Evolutionary conservation across 2,329 filamentous ascomycete species (phyloP), one percentile per base, ranked within the genome.

Genomic region (Fusarium anthophilum): DNA sequence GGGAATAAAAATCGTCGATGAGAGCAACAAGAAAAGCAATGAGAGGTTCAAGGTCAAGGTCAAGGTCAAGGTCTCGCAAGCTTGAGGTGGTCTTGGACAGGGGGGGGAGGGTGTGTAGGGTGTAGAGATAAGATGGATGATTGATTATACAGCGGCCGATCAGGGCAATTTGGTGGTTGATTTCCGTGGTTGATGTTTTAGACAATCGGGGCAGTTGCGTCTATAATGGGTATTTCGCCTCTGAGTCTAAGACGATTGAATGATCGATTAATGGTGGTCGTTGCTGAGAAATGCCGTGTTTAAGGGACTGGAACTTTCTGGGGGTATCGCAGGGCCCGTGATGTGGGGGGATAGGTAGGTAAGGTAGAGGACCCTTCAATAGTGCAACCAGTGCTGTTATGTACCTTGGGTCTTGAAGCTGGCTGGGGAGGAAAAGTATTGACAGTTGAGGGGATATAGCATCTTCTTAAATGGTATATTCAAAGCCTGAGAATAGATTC

Each of bases 241-340:
- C 30, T 38, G 38, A n/a, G 24, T 55, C 50, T 43, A 44, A 39
- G 47, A 53, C 30, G 47, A 41, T 51, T 38, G 50, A 35, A 35
- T 35, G 32, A 61, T 38, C 26, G 56, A 58, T 51, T 30, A 48
- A 61, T 63, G 51, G 37, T 58, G 51, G 37, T 38, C 47, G 63
- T 68, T 72, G 63, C 32, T 59, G 69, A 69, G 53, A 72, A 72
- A 72, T 69, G 67, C 28, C 57, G 51, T 56, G 37, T 63, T 44
- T 35, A 48, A 63, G 44, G 56, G 54, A 57, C 26, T 69, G 45
- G 56, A 63, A 63, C 39, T 69, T 63, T 69, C 57, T 69, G 50
- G 53, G 50, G 66, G 30, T 62, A 48, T 53, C 26, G 38, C 45
- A 32, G 54, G 54, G 41, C 24, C 18, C 45, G 39, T 47, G 28